Evolutionary conservation across 768 basidiomycete genomes (phyloP).

Genomic region (Podaxis pistillaris): DNA sequence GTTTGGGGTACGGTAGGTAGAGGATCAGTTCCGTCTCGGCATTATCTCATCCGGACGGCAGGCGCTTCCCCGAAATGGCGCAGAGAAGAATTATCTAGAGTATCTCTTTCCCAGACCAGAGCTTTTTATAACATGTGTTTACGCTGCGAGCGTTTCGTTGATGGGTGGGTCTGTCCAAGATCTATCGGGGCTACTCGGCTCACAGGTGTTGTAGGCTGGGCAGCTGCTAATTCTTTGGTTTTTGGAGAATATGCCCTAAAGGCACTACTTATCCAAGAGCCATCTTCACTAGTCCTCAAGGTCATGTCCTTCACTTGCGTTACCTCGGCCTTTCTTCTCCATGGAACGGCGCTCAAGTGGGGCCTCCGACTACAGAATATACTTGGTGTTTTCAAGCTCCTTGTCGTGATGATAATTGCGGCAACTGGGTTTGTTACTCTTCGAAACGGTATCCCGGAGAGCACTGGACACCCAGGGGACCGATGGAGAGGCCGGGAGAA

Average conservation of each 20-base stretch:
- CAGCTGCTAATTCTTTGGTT: conserved; percentile 47
- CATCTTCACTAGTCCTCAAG: conserved; percentile 26
- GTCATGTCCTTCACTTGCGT: conserved; percentile 35
- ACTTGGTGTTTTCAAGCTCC: conserved; percentile 59
- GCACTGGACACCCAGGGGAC: conserved; percentile 26
- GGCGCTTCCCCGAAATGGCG: conserved; percentile 63
- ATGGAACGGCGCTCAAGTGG: conserved; percentile 46
- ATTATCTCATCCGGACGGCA: conserved; percentile 8
- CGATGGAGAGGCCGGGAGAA: conserved; percentile 32
- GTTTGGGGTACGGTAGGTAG: conserved; percentile 31
- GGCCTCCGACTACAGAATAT: conserved; percentile 62
- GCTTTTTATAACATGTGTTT: conserved; percentile 55
- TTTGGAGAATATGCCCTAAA: conserved; percentile 55
- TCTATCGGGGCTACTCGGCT: background rate
- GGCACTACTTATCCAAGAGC: conserved; percentile 22
- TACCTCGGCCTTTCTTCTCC: conserved; percentile 34
- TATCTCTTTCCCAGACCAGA: conserved; percentile 56
- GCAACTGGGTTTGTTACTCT: conserved; percentile 48
- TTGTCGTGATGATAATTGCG: conserved; percentile 45
- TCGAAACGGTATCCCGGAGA: conserved; percentile 25
- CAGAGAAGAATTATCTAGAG: conserved; percentile 73
- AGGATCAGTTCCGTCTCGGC: background rate
- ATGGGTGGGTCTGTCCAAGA: conserved; percentile 28
- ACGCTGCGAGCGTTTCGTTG: conserved; percentile 51
- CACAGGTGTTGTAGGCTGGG: conserved; percentile 28